Evolutionary conservation across 1,284 basidiomycete species (phyloP).

Genomic region (Ganoderma leucocontextum): DNA sequence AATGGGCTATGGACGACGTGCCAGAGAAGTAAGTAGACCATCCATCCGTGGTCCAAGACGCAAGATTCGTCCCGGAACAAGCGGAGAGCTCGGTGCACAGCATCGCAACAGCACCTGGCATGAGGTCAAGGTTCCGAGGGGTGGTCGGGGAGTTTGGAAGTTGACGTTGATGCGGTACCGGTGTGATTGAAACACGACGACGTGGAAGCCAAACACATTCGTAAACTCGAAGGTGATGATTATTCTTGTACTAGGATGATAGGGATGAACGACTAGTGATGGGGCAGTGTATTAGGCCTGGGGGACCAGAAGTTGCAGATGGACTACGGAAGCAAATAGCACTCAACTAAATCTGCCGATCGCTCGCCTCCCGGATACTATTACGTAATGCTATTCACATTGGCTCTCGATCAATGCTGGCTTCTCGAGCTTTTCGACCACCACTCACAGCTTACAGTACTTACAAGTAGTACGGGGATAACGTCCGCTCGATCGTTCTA

Average conservation of each 20-base stretch:
- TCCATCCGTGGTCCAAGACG: neutral
- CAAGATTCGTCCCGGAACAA: neutral
- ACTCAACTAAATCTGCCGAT: no score
- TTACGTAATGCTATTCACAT: no score
- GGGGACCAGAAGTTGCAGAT: neutral
- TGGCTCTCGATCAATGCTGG: no score
- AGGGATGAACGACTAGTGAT: neutral
- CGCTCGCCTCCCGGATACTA: no score
- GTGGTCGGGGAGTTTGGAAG: neutral
- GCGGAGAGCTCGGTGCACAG: neutral
- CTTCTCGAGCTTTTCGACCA: no score
- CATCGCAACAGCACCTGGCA: neutral
- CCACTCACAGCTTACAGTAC: no score
- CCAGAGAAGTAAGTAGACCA: neutral
- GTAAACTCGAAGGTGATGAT: neutral
- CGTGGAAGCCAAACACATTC: neutral
- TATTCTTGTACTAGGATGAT: neutral
- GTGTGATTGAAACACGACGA: constrained; percentile 1
- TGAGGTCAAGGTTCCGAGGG: constrained; percentile 2
- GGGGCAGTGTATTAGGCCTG: neutral
- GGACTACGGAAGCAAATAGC: constrained; percentile 3
- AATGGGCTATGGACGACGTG: neutral
- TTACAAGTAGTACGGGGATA: no score
- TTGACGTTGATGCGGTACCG: constrained; percentile 7
- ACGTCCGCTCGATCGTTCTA: no score